These are phyloP conservation scores for Letharia lupina DNA, from an alignment of 495 filamentous ascomycete genomes.

Conservation along the genomic window DNA sequence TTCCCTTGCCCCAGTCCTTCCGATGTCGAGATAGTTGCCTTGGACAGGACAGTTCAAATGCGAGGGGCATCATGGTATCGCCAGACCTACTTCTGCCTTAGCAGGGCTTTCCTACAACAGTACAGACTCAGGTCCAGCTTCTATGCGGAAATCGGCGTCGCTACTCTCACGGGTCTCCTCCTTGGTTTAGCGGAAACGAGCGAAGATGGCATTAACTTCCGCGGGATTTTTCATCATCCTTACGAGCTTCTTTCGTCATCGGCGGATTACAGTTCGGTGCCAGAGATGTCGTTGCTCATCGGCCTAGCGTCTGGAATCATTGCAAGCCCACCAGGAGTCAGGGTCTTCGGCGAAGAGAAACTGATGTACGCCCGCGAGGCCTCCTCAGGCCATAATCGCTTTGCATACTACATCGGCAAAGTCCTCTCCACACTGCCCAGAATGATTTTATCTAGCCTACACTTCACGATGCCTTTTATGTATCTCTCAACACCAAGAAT, in stretches of 20 bases:
- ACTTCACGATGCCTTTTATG: conserved; percentile 46
- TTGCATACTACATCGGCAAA: conserved; percentile 52
- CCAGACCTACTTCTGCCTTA: conserved; percentile 42
- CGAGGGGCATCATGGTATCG: conserved; percentile 40
- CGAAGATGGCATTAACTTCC: conserved; percentile 44
- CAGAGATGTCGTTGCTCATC: conserved; percentile 42
- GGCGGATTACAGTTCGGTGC: conserved; percentile 39
- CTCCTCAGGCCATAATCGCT: conserved; percentile 37
- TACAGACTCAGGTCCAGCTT: conserved; percentile 40
- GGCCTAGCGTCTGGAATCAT: conserved; percentile 48
- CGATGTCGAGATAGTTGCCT: conserved; percentile 22
- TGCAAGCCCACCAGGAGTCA: conserved; percentile 45
- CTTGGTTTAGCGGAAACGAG: conserved; percentile 45
- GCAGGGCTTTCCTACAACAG: conserved; percentile 46
- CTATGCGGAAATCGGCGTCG: conserved; percentile 45
- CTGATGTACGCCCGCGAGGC: conserved; percentile 36
- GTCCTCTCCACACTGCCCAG: conserved; percentile 39
- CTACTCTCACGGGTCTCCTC: conserved; percentile 42
- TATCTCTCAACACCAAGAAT: conserved; percentile 44
- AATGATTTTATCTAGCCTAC: conserved; percentile 43
- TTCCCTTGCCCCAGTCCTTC: conserved; percentile 11
- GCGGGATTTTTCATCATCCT: conserved; percentile 40
- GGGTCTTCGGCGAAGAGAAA: conserved; percentile 50
- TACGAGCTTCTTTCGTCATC: conserved; percentile 45
- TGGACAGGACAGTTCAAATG: conserved; percentile 32